Conservation (phyloP, 2,329 filamentous ascomycete genomes). For the Rhytidhysteron rufulum region DNA sequence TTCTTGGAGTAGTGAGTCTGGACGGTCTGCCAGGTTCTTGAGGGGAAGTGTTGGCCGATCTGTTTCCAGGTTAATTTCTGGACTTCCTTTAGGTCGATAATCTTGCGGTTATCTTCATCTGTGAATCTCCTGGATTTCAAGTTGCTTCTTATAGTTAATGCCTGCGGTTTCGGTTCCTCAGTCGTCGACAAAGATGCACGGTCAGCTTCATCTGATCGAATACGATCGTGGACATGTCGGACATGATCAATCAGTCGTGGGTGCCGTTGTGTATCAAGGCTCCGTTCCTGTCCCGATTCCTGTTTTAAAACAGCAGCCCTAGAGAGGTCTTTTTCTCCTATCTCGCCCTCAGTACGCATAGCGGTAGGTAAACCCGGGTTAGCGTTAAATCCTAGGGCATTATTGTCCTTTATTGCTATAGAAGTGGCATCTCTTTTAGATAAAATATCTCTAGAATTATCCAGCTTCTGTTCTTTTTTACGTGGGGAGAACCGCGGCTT, state of each 20-base stretch:
- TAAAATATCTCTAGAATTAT: neutral
- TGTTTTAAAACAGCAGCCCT: neutral
- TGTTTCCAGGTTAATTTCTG: constrained; percentile 33
- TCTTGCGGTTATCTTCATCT: constrained; percentile 23
- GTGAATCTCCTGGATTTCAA: neutral
- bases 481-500: neutral
- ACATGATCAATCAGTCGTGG: neutral
- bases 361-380: neutral
- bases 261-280: neutral
- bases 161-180: neutral
- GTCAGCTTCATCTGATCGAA: neutral
- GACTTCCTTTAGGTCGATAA: constrained; percentile 41
- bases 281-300: no score
- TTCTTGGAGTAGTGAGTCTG: constrained; percentile 25
- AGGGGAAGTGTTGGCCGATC: constrained; percentile 31
- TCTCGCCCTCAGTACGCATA: neutral
- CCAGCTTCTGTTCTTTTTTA: neutral
- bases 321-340: neutral
- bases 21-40: constrained; percentile 20
- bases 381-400: neutral
- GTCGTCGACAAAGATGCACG: neutral
- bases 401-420: no score
- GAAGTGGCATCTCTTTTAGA: neutral
- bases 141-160: neutral
- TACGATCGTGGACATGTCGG: neutral